phyloP scores from a whole-genome alignment of 2,329 filamentous ascomycete species.

The Hyphodiscus sp. region DNA sequence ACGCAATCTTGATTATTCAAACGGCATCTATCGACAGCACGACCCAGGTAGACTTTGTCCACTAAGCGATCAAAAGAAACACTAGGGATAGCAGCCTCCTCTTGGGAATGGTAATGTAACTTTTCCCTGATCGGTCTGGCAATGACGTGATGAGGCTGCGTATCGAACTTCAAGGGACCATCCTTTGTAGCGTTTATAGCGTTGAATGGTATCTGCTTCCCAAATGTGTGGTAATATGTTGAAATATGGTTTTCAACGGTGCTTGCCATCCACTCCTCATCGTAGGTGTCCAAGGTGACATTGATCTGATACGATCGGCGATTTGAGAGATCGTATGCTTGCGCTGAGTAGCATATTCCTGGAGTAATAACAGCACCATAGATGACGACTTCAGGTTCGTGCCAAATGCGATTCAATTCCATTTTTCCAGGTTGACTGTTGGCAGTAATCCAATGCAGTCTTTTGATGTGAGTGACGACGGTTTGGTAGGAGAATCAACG shows the following conservation, averaged over 20 bases:
- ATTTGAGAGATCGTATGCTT: conserved; percentile 2
- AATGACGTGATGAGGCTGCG: background rate
- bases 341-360: conserved; percentile 2
- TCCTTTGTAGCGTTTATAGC: conserved; percentile 1
- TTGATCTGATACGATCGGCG: conserved; percentile 4
- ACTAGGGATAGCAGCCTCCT: no score
- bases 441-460: no score
- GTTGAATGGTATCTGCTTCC: conserved; percentile 3
- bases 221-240: conserved; percentile 1
- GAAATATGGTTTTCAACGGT: background rate
- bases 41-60: background rate
- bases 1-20: background rate
- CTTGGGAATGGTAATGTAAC: no score
- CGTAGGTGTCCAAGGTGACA: background rate
- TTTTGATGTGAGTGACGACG: no score
- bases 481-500: no score
- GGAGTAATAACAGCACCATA: conserved; percentile 1
- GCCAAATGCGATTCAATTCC: conserved; percentile 3
- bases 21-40: background rate
- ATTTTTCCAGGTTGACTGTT: background rate
- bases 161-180: background rate
- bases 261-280: conserved; percentile 2
- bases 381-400: conserved; percentile 4
- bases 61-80: background rate
- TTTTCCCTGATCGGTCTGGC: no score